Evolutionary conservation across 495 filamentous ascomycete species (phyloP), one percentile per base, ranked within the genome.

Genomic region (Friedmanniomyces simplex): DNA sequence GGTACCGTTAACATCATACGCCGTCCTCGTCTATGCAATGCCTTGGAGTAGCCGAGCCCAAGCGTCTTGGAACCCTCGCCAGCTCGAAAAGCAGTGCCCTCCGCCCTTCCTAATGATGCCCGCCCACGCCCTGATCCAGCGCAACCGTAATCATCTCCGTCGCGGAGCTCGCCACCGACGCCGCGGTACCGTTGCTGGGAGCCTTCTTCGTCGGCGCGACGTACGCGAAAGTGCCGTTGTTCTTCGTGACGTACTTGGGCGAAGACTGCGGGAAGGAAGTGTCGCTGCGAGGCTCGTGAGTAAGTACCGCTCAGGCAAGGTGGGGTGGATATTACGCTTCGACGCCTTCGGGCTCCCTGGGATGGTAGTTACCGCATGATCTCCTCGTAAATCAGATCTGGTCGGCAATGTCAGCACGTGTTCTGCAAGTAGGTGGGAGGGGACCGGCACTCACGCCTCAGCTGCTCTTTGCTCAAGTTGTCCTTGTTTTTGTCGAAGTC

Each of bases 291-390:
- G 3, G 20, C 6, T 16, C 8, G 46, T 49, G 13, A 49, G 46
- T 28, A 49, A 25, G 21, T 49, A 43, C 14, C 39, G 14, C 18
- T 43, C 39, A 5, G 3, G 39, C 5, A 43, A 5, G 46, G 20
- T 25, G 20, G n/a, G n/a, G n/a, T n/a, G n/a, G n/a, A n/a, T n/a
- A n/a, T n/a, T n/a, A n/a, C n/a, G n/a, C n/a, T n/a, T n/a, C n/a
- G n/a, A n/a, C n/a, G n/a, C n/a, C n/a, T n/a, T n/a, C n/a, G n/a
- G n/a, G n/a, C n/a, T n/a, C n/a, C n/a, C n/a, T n/a, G n/a, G n/a
- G n/a, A n/a, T n/a, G n/a, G n/a, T n/a, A n/a, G n/a, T n/a, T n/a
- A 98, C 75, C 94, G 85, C 93, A 98, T 98, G 63, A 98, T 97
- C 74, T 98, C 93, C 71, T 96, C 82, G 71, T 89, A 98, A 71